A percentile compares a stretch with the other conserved stretches of the same genome.
These are phyloP conservation scores for Parathielavia appendiculata DNA, from an alignment of 495 filamentous ascomycete species.

Conservation along the genomic window DNA sequence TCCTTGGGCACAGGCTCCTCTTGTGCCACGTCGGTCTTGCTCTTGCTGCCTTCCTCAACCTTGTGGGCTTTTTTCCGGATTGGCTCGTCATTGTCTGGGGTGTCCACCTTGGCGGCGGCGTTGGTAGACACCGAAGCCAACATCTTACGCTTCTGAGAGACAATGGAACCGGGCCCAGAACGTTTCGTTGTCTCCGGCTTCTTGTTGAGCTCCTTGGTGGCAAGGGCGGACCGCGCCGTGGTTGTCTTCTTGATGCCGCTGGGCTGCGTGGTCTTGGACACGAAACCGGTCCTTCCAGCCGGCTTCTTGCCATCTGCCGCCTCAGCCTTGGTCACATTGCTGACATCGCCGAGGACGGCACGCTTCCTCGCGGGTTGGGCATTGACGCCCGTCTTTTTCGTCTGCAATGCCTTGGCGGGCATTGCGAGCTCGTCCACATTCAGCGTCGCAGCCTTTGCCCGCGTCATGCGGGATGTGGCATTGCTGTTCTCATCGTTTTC, in stretches of 20 bases:
- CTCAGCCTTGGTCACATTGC: constrained; percentile 83
- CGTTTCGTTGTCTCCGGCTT: constrained; percentile 61
- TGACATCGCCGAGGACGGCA: constrained; percentile 83
- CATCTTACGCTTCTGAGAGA: constrained; percentile 58
- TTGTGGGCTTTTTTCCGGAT: constrained; percentile 47
- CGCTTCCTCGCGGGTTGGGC: constrained; percentile 56
- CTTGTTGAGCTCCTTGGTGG: constrained; percentile 64
- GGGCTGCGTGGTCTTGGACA: constrained; percentile 71
- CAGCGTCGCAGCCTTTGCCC: constrained; percentile 83
- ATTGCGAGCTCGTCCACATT: constrained; percentile 50
- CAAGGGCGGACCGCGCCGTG: constrained; percentile 59
- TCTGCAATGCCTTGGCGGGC: constrained; percentile 62
- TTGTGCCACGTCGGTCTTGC: constrained; percentile 39
- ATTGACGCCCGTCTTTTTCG: constrained; percentile 62
- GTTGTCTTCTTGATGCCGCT: constrained; percentile 74
- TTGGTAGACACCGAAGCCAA: constrained; percentile 9
- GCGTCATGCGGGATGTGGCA: constrained; percentile 71
- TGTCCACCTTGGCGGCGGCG: constrained; percentile 55
- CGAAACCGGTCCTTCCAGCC: constrained; percentile 54
- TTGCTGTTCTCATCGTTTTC: constrained; percentile 88
- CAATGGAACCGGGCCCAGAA: constrained; percentile 63
- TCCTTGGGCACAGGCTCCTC: constrained; percentile 30
- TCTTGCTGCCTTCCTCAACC: constrained; percentile 30
- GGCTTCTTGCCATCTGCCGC: constrained; percentile 68
- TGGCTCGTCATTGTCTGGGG: constrained; percentile 50